Conservation (phyloP, 441 rosid genomes). For the Populus tomentosa region DNA sequence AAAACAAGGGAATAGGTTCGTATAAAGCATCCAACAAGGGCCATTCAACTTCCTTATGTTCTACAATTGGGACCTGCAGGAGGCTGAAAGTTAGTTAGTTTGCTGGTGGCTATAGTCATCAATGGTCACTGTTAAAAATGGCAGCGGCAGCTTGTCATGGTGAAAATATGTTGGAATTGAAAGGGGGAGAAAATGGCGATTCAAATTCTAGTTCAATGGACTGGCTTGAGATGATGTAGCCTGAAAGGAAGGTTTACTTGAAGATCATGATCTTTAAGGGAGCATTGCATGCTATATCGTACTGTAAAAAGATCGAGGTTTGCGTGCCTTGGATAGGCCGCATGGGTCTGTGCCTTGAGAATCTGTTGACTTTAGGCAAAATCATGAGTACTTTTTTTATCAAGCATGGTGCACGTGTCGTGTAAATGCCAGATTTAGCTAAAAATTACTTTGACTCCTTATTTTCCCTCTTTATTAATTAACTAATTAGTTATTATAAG, state of each 20-base stretch:
- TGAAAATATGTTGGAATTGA: too few species aligned
- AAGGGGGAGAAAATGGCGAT: too few species aligned
- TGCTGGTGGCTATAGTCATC: too few species aligned
- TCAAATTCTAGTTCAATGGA: background rate
- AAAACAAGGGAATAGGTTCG: too few species aligned
- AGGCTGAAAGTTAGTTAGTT: too few species aligned
- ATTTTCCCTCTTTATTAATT: background rate
- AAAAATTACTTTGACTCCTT: background rate
- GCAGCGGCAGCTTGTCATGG: too few species aligned
- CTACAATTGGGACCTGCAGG: too few species aligned
- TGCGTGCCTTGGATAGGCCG: background rate
- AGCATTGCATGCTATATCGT: background rate
- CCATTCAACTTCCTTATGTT: too few species aligned
- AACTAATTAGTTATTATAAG: background rate
- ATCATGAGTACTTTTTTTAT: background rate
- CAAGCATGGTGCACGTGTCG: constrained; percentile 10
- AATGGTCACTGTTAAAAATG: too few species aligned
- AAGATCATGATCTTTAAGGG: background rate
- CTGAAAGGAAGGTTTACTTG: background rate
- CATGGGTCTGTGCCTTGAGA: background rate
- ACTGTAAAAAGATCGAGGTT: background rate
- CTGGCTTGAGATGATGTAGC: too few species aligned
- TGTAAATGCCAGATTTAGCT: background rate
- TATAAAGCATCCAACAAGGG: too few species aligned
- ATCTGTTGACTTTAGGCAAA: background rate